Evolutionary conservation across 2,329 filamentous ascomycete genomes (phyloP), one percentile per base, ranked within the genome.

Genomic region (Teratosphaeria nubilosa): DNA sequence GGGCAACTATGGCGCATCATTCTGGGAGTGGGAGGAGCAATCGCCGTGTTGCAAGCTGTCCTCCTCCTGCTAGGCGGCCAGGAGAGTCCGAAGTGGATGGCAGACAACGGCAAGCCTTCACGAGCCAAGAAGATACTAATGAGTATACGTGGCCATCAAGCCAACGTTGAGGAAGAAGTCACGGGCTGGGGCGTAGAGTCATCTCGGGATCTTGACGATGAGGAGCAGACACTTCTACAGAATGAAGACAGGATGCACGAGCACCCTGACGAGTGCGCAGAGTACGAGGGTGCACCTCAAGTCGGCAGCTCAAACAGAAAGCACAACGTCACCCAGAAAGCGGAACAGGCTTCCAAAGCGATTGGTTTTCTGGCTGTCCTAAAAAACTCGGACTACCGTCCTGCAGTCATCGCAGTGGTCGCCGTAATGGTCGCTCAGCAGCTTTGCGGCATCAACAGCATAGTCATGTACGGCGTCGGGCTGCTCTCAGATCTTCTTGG

Each of bases 381-480:
- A 45, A 79, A 76, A 25, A 83, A 92, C 65, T 80, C 85, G 0
- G 76, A 82, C 9, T 88, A 88, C 56, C 86, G 95, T 56, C 80
- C 94, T 60, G 90, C 91, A 4, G 89, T 95, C 3, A 82, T 95
- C 13, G 91, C 90, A 0, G 86, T 95, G 65, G 94, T 96, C 85
- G 84, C 90, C 64, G 85, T 95, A 69, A 96, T 97, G 91, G 80
- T 91, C 59, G 87, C 89, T 0, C 94, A 97, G 72, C 94, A 99
- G 72, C 80, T 96, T 41, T 92, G 88, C 59, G 92, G 76, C 62
- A 92, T 97, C 76, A 97, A 99, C 80, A 92, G 88, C 59, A 92
- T 97, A 69, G 88, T 97, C 74, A 96, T 99, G 91, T 99, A 99
- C 74, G 95, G 91, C 1, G 94, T 97, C 5, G 91, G 89, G 0